Base-by-base conservation (phyloP, 164 flowering plant species). In the Aristolochia californica region DNA sequence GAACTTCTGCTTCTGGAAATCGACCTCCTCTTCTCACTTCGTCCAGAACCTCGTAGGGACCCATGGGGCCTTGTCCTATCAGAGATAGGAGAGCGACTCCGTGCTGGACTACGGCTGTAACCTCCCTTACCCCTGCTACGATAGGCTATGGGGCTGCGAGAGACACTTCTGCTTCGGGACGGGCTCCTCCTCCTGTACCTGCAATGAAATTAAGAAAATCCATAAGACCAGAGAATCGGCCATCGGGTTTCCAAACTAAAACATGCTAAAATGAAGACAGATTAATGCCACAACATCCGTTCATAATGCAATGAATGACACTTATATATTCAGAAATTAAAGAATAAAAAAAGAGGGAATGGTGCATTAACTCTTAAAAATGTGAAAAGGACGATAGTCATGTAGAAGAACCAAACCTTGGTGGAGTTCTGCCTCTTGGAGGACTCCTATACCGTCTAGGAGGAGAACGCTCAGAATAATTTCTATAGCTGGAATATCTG, bases 361-460 rank as follows among this genome's bases (percentile, higher is more conserved):
- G 2, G 16, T 22, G 43, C 5, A 26, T 16, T 45, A 58, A 13
- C 17, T 12, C 26, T 22, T n/a, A 20, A 17, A 40, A 56, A 38
- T 43, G 17, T 8, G 23, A 34, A 27, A 2, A 24, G 20, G 11
- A 24, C n/a, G n/a, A n/a, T n/a, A n/a, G n/a, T n/a, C n/a, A n/a
- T n/a, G n/a, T n/a, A n/a, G n/a, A 24, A 12, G n/a, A 20, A 25
- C 16, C 23, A 26, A 15, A 91, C 99, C 96, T 84, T 56, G 82
- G 83, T 62, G 97, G 96, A 56, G 84, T 80, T 84, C 97, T 78
- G 75, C 78, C 84, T 70, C 94, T 75, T 49, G 83, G 84, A 22
- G 96, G 93, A 64, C 87, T 87, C 68, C 96, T 74, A 57, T 78
- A 79, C 27, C 95, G 94, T 75, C 88, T 75, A n/a, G 98, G 94